Evolutionary conservation across 306 rosid genomes (phyloP).

Genomic region (Glycine tomentella): DNA sequence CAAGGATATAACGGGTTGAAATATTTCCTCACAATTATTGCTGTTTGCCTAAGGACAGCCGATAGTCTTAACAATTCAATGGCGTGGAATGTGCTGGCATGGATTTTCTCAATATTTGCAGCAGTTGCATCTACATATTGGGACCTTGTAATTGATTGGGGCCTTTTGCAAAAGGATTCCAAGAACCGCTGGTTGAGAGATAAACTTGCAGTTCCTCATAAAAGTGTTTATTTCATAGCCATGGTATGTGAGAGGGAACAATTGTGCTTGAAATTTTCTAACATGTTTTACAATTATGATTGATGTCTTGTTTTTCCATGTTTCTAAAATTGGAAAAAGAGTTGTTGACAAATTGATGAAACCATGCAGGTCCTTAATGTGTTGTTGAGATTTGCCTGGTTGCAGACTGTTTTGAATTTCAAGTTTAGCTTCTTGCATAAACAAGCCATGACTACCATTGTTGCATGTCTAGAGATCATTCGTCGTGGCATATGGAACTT

Average conservation of each 20-base stretch:
- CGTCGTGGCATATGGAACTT: conserved; percentile 84
- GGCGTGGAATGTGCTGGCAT: conserved; percentile 58
- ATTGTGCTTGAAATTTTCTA: not conserved
- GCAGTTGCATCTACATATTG: conserved; percentile 66
- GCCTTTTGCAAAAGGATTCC: conserved; percentile 65
- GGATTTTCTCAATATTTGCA: conserved; percentile 59
- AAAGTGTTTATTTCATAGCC: conserved; percentile 61
- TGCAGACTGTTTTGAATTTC: conserved; percentile 64
- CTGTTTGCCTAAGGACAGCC: conserved; percentile 70
- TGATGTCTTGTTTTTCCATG: conserved; percentile 2
- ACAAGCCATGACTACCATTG: conserved; percentile 52
- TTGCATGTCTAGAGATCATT: conserved; percentile 71
- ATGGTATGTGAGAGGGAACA: conserved; percentile 53
- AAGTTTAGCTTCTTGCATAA: conserved; percentile 48
- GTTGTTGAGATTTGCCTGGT: conserved; percentile 78
- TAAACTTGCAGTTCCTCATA: conserved; percentile 63
- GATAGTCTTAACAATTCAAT: conserved; percentile 40
- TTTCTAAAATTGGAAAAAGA: not conserved
- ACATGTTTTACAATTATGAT: not conserved
- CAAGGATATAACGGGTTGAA: conserved; percentile 78
- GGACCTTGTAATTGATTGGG: conserved; percentile 84
- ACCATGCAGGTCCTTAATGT: conserved; percentile 66
- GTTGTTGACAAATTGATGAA: not conserved
- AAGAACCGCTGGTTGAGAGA: conserved; percentile 79
- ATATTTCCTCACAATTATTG: conserved; percentile 65